Conservation (phyloP, 1,139 yeast genomes). For the Geotrichum candidum region DNA sequence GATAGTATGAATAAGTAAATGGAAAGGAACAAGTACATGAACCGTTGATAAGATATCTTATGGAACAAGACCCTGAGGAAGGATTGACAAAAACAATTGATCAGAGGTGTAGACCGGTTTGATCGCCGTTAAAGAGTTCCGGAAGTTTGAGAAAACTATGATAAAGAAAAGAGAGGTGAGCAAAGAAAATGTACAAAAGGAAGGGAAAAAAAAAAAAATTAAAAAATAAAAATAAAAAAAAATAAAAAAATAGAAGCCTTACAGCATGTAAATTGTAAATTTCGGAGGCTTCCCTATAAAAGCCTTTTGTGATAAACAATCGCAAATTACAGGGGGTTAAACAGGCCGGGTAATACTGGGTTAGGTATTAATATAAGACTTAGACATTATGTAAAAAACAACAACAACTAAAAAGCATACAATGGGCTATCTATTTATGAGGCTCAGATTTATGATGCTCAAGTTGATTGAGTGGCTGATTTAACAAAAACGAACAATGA, state of each 20-base stretch:
- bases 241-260: not conserved
- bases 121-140: not conserved
- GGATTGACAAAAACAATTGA: not conserved
- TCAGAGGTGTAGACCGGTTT: not conserved
- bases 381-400: not conserved
- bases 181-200: not conserved
- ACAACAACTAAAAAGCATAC: not conserved
- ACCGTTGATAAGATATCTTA: not conserved
- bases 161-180: not conserved
- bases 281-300: not conserved
- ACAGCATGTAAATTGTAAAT: not conserved
- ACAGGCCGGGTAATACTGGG: not conserved
- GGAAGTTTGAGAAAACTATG: not conserved
- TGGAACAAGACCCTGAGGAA: not conserved
- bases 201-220: not conserved
- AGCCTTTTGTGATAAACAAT: not conserved
- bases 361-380: not conserved
- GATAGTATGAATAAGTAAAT: not conserved
- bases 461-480: slow-evolving; percentile 11
- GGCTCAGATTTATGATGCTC: slow-evolving; percentile 4
- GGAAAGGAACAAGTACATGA: not conserved
- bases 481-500: not conserved
- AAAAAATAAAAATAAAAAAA: not conserved
- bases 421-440: not conserved
- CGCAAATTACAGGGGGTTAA: not conserved